Evolutionary conservation across 331 rosid genomes (phyloP).

Genomic region (Quercus lobata): DNA sequence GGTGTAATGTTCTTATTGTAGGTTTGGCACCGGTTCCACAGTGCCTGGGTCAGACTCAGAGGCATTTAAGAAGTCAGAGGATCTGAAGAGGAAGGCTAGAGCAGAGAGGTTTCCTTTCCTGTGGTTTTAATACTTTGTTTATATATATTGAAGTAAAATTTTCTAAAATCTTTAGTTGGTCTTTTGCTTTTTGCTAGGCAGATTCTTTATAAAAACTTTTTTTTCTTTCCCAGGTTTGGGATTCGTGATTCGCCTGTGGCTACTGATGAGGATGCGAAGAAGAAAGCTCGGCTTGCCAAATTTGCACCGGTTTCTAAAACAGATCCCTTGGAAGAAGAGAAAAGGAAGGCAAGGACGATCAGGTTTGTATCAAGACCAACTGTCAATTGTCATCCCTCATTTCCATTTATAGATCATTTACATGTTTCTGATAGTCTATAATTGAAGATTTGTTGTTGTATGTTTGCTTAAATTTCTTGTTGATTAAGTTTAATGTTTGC

Average conservation of each 20-base stretch:
- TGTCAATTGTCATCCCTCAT: neutral
- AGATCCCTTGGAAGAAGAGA: constrained; percentile 80
- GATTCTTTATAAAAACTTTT: neutral
- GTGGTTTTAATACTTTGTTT: neutral
- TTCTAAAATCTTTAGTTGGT: constrained; percentile 4
- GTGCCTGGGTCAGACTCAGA: constrained; percentile 54
- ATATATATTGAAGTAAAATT: neutral
- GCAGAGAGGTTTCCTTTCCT: constrained; percentile 67
- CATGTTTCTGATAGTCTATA: neutral
- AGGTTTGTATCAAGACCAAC: constrained; percentile 33
- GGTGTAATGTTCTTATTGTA: constrained; percentile 17
- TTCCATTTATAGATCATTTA: neutral
- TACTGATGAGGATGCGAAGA: constrained; percentile 50
- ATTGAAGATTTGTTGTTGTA: neutral
- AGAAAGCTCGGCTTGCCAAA: constrained; percentile 85
- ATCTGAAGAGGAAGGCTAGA: constrained; percentile 81
- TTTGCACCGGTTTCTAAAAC: constrained; percentile 57
- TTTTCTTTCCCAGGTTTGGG: constrained; percentile 59
- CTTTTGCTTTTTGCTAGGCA: neutral
- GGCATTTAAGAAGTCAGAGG: constrained; percentile 52
- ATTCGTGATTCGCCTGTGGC: constrained; percentile 38
- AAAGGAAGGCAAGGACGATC: constrained; percentile 85
- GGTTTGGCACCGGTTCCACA: constrained; percentile 62
- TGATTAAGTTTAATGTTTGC: neutral
- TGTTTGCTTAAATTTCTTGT: constrained; percentile 1